These are phyloP conservation scores for Kernera saxatilis DNA, from an alignment of 345 rosid genomes.

Conservation along the genomic window DNA sequence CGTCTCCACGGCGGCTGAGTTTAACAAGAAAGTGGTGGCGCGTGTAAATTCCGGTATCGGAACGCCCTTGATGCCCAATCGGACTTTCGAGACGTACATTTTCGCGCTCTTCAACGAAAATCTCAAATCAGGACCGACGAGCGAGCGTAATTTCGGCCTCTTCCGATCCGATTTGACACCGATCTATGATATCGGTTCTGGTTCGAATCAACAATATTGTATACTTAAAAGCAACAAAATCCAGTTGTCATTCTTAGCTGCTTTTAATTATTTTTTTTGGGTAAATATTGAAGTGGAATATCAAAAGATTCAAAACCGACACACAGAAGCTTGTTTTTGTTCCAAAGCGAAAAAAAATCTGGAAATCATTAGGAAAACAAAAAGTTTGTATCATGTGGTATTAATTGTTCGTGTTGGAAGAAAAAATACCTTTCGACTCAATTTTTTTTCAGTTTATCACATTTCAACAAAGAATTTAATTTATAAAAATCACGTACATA, in stretches of 20 bases:
- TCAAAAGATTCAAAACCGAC: no score
- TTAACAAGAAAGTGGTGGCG: constrained; percentile 52
- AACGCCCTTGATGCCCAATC: constrained; percentile 81
- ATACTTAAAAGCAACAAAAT: no score
- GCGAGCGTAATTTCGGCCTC: constrained; percentile 70
- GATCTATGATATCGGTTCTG: constrained; percentile 50
- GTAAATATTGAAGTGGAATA: neutral
- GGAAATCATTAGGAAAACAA: no score
- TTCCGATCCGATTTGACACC: constrained; percentile 66
- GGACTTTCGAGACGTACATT: constrained; percentile 80
- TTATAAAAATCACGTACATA: no score
- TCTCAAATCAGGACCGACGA: constrained; percentile 66
- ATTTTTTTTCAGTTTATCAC: no score
- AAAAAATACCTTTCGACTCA: no score
- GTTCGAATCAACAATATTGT: neutral
- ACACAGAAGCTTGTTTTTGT: no score
- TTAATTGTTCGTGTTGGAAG: no score
- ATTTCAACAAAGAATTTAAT: no score
- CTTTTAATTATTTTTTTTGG: neutral
- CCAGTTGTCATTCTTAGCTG: neutral
- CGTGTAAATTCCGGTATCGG: constrained; percentile 61
- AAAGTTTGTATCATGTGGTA: no score
- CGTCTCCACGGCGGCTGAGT: constrained; percentile 48
- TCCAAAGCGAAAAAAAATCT: no score
- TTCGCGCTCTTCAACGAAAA: constrained; percentile 86